A percentile compares a stretch with the other conserved stretches of the same genome.
phyloP scores from a whole-genome alignment of 2,329 filamentous ascomycete genomes.

The Diaporthe citri region DNA sequence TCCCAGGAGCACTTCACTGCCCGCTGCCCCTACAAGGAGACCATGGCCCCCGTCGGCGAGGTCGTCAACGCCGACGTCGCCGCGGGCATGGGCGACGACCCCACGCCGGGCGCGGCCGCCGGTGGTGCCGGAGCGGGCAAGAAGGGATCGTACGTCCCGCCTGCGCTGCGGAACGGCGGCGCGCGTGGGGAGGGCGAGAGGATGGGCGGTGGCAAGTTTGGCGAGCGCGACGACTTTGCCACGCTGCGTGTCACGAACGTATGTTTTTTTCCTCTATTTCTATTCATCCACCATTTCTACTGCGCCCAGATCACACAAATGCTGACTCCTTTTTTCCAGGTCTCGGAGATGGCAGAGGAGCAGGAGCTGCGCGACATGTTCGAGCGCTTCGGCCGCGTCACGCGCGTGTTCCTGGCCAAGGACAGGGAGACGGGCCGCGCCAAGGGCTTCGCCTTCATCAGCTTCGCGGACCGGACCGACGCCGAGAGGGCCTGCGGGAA shows the following conservation, averaged over 20 bases:
- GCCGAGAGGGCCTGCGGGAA: constrained; percentile 94
- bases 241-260: constrained; percentile 98
- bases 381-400: constrained; percentile 96
- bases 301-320: not conserved
- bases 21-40: constrained; percentile 99
- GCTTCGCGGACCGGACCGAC: constrained; percentile 90
- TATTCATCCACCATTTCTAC: constrained; percentile 15
- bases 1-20: constrained; percentile 99
- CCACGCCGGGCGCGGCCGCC: constrained; percentile 57
- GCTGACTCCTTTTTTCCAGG: constrained; percentile 62
- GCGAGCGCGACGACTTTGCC: constrained; percentile 94
- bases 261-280: constrained; percentile 56
- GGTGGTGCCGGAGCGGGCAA: constrained; percentile 72
- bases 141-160: constrained; percentile 91
- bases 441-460: constrained; percentile 99
- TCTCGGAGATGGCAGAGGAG: constrained; percentile 98
- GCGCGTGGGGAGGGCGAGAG: constrained; percentile 77
- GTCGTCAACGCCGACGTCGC: constrained; percentile 66
- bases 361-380: constrained; percentile 97
- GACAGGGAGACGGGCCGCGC: constrained; percentile 95
- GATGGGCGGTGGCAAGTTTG: constrained; percentile 85
- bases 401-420: constrained; percentile 97
- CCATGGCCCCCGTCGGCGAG: constrained; percentile 89
- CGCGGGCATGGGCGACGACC: constrained; percentile 66
- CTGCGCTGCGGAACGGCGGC: constrained; percentile 83